Base-by-base conservation (phyloP, 2,329 filamentous ascomycete genomes). In the Talaromyces sp. region DNA sequence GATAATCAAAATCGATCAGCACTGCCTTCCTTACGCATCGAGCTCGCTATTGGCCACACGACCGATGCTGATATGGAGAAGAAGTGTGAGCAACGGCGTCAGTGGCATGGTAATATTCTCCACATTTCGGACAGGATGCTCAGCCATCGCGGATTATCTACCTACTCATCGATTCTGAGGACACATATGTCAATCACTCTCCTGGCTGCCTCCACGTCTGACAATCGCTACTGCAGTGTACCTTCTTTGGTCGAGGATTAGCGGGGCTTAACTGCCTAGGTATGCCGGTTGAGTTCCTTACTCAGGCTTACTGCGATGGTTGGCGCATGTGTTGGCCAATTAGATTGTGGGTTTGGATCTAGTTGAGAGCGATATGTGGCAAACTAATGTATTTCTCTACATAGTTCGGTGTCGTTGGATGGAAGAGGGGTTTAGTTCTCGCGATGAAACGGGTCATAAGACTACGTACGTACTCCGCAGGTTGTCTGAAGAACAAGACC, bases 391-490 rank as follows among this genome's bases (percentile, higher is more conserved):
- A 5, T 31, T 36, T 15, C 11, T 36, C 31, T 36, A 13, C n/a
- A n/a, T n/a, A n/a, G n/a, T n/a, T n/a, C 11, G 11, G 34, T 13
- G 34, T 5, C 34, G 10, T 36, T 15, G 34, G 34, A 36, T 11
- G 54, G 34, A 19, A 31, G 25, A 31, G 58, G 58, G 58, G 58
- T 19, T 60, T 5, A 11, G 19, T 43, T 29, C 31, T 38, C 19
- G 2, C 34, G 56, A 53, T 56, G 53, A 38, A 56, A 56, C 53
- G 31, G 17, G 53, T 56, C 53, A 56, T 13, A 36, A 29, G 53
- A 56, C 53, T 54, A 34, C n/a, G 29, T 51, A 53, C 49, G 27
- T n/a, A 53, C n/a, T n/a, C n/a, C n/a, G n/a, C 25, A 31, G n/a
- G n/a, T 6, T 17, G 25, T 5, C 25, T 17, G 17, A n/a, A 17